Conservation (phyloP, 2,329 filamentous ascomycete genomes). For the Talaromyces atroroseus region DNA sequence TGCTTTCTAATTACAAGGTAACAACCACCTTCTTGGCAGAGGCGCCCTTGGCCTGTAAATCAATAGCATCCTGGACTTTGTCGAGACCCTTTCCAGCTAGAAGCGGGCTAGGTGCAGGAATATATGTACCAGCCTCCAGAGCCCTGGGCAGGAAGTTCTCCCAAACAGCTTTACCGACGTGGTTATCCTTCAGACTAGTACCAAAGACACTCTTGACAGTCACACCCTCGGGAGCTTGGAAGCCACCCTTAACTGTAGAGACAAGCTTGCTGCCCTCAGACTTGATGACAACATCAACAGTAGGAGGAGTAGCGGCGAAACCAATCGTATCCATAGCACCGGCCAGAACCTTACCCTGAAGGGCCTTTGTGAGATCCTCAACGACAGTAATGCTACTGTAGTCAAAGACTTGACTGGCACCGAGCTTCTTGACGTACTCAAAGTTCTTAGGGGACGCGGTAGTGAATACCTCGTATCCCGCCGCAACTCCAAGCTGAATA, state of each 20-base stretch:
- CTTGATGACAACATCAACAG: not conserved
- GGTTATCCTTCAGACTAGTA: not conserved
- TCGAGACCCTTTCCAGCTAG: conserved; percentile 40
- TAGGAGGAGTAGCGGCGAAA: not conserved
- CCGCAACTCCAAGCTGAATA: conserved; percentile 37
- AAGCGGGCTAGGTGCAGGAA: conserved; percentile 35
- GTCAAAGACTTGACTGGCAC: conserved; percentile 28
- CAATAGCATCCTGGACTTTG: conserved; percentile 37
- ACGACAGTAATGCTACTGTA: conserved; percentile 7
- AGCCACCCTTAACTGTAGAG: not conserved
- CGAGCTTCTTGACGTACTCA: conserved; percentile 26
- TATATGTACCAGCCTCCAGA: conserved; percentile 31
- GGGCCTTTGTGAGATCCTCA: conserved; percentile 4
- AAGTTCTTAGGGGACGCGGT: conserved; percentile 38
- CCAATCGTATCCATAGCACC: conserved; percentile 1
- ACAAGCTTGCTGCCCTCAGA: not conserved
- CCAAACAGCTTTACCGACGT: conserved; percentile 16
- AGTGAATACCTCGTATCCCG: conserved; percentile 35
- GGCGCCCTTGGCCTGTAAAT: conserved; percentile 35
- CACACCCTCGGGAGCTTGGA: not conserved
- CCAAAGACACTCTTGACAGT: not conserved
- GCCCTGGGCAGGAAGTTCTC: conserved; percentile 35
- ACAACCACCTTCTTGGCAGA: conserved; percentile 42
- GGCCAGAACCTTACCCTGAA: conserved; percentile 2
- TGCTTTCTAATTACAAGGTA: not conserved